Percentiles rank a stretch among this genome's conserved stretches.
Conservation (phyloP, 78 protist species). For the slime mould (Dictyostelium discoideum) region DNA sequence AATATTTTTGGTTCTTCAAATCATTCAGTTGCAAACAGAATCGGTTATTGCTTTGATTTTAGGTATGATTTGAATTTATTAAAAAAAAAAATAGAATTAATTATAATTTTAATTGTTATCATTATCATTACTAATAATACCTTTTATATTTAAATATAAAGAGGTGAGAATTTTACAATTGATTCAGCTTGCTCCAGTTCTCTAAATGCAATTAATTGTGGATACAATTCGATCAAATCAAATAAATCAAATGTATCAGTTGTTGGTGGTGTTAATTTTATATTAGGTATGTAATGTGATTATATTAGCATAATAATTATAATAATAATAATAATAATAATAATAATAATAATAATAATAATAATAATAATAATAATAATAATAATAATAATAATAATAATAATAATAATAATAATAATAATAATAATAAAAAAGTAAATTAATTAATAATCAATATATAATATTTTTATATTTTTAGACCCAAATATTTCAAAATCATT, state of each 20-base stretch:
- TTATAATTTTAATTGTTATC: no score
- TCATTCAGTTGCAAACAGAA: not conserved
- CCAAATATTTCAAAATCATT: slow-evolving; percentile 1
- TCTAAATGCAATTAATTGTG: slow-evolving; percentile 18
- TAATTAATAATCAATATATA: not conserved
- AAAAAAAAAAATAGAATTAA: no score
- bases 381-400: no score
- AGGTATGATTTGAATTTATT: not conserved
- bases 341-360: no score
- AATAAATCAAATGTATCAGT: not conserved
- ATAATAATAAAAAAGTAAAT: not conserved
- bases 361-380: no score
- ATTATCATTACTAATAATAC: no score
- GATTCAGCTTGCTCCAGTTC: slow-evolving; percentile 94
- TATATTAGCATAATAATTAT: no score
- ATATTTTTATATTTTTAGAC: not conserved
- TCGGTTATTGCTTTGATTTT: slow-evolving; percentile 20
- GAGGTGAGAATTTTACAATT: slow-evolving; percentile 84
- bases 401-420: no score
- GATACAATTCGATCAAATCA: not conserved
- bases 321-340: no score
- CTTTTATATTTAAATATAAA: not conserved
- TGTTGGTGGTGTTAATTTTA: slow-evolving; percentile 3
- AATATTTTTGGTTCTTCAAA: not conserved
- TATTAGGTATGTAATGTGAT: not conserved